Conservation (phyloP, 768 basidiomycete species). For the Boletus coccyginus region DNA sequence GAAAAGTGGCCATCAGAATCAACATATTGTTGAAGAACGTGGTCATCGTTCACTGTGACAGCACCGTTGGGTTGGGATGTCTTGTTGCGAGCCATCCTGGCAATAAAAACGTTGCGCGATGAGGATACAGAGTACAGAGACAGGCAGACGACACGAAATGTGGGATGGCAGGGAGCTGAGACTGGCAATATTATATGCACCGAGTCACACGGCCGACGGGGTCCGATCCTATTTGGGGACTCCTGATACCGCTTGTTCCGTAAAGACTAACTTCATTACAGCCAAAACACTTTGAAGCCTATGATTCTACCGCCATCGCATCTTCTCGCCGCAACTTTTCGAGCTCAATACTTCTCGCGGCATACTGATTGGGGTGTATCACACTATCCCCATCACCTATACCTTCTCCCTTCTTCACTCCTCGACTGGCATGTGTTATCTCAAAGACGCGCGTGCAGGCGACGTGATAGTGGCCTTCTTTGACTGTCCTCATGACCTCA, state of each 20-base stretch:
- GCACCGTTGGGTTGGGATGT: conserved; percentile 25
- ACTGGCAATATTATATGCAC: conserved; percentile 2
- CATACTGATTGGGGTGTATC: conserved; percentile 92
- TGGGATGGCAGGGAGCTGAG: conserved; percentile 4
- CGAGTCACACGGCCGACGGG: conserved; percentile 4
- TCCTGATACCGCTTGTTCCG: conserved; percentile 16
- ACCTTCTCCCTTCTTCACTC: conserved; percentile 88
- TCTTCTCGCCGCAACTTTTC: conserved; percentile 44
- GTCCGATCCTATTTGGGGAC: conserved; percentile 16
- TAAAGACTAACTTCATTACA: neutral
- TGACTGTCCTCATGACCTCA: conserved; percentile 81
- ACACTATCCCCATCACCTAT: conserved; percentile 83
- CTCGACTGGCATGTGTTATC: conserved; percentile 70
- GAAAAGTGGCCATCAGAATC: conserved; percentile 96
- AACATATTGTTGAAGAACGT: conserved; percentile 75
- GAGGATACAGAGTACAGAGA: neutral
- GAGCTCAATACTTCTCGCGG: conserved; percentile 69
- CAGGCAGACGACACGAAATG: conserved; percentile 33
- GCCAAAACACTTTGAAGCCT: neutral
- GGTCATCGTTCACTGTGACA: neutral
- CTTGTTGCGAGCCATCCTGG: conserved; percentile 29
- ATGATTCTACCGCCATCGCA: conserved; percentile 41
- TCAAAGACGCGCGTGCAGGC: conserved; percentile 98
- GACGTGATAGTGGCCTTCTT: conserved; percentile 83
- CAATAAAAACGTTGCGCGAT: neutral